Evolutionary conservation across 1,284 basidiomycete genomes (phyloP), one percentile per base, ranked within the genome.

Genomic region (Volvariella surrecta): DNA sequence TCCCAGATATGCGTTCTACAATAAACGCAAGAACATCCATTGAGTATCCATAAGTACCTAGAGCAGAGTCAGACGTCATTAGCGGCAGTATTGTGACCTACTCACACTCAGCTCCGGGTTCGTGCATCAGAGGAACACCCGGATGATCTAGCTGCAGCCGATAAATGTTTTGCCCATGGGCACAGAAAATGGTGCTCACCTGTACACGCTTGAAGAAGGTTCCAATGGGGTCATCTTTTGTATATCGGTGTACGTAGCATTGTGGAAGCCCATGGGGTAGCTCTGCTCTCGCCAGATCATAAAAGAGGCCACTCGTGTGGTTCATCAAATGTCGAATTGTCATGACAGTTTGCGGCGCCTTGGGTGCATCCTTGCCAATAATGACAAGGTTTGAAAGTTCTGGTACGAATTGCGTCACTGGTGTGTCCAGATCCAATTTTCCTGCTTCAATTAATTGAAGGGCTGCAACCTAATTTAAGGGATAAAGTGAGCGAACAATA

Each of bases 91-190:
- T 19, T 37, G 6, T 3, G 20, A 22, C 2, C 1, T 0, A 44
- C 53, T 20, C 42, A 60, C 61, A 63, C 31, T 53, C 49, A 7
- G 54, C 56, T 13, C 60, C 61, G 3, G 61, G 61, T 39, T 63
- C 59, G 31, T 55, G 60, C 40, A 48, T 52, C n/a, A 61, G 43
- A 1, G 58, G 59, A 16, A 60, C 44, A 0, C 51, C 52, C 4
- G 58, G 54, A 3, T 52, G 47, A 21, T 46, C 44, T n/a, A 53
- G 54, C 59, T 62, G 24, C 8, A 3, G 16, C 17, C 16, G n/a
- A 37, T 15, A 13, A 18, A 21, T 13, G 32, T 9, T 6, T 24
- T 9, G 11, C 7, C 18, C 19, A 11, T 16, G 22, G 15, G 43
- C 39, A 32, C 20, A 39, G 15, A 15, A 24, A 15, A 18, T 7